These are phyloP conservation scores for Magnaporthales sp. DNA, from an alignment of 2,329 filamentous ascomycete species.

Conservation along the genomic window DNA sequence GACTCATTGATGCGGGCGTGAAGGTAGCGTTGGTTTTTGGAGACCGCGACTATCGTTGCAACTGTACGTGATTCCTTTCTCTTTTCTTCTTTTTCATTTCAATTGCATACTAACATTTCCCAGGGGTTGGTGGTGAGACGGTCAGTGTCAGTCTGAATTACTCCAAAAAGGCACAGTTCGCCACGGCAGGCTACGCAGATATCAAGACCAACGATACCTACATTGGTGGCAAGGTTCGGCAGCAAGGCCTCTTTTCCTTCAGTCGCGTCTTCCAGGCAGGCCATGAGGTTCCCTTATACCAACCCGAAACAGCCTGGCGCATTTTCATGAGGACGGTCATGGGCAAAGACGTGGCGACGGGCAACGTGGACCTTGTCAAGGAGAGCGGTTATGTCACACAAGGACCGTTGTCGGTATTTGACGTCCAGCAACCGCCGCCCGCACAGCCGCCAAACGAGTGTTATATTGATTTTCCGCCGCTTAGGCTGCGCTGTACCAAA, in stretches of 20 bases:
- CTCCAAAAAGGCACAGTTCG: constrained; percentile 49
- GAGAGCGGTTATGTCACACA: not conserved
- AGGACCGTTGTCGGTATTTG: not conserved
- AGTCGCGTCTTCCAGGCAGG: constrained; percentile 46
- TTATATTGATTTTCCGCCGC: not conserved
- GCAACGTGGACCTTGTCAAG: constrained; percentile 18
- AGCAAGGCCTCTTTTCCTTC: constrained; percentile 56
- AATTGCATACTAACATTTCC: not conserved
- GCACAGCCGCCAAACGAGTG: not conserved
- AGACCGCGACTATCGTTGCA: constrained; percentile 46
- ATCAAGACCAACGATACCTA: constrained; percentile 50
- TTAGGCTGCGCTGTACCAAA: constrained; percentile 9
- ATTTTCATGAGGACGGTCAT: constrained; percentile 43
- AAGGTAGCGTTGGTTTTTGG: constrained; percentile 47
- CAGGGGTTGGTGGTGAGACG: constrained; percentile 40
- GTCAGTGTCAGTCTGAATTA: constrained; percentile 42
- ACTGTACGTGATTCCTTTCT: constrained; percentile 14
- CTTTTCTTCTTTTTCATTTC: not conserved
- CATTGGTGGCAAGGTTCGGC: constrained; percentile 54
- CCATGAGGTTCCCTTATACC: constrained; percentile 32
- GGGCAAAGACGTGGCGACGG: constrained; percentile 35
- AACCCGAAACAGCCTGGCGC: constrained; percentile 34
- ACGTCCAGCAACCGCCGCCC: not conserved
- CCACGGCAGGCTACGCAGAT: constrained; percentile 53
- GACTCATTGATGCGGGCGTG: constrained; percentile 44